Conservation (phyloP, 1,284 basidiomycete species). For the Fomitiporia mediterranea region DNA sequence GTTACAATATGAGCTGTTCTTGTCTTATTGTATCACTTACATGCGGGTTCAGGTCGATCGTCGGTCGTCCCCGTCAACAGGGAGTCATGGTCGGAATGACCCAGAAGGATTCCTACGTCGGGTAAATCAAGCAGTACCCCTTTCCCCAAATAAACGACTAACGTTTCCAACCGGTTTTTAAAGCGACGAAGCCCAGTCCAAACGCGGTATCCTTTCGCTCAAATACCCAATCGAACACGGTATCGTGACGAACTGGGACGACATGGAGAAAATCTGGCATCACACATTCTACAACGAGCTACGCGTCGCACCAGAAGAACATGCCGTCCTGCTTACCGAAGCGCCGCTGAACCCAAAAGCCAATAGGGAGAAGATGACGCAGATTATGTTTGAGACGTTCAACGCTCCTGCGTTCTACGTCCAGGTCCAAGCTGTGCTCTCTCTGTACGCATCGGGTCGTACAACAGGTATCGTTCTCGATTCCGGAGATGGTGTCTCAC, state of each 20-base stretch:
- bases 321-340: slow-evolving; percentile 90
- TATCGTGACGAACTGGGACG: slow-evolving; percentile 96
- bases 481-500: slow-evolving; percentile 91
- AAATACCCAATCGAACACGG: slow-evolving; percentile 82
- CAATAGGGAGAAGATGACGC: slow-evolving; percentile 95
- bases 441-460: slow-evolving; percentile 90
- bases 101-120: slow-evolving; percentile 86
- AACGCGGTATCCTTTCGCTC: slow-evolving; percentile 92
- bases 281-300: slow-evolving; percentile 89
- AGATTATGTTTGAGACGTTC: slow-evolving; percentile 98
- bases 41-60: slow-evolving; percentile 60
- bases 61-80: slow-evolving; percentile 89
- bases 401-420: slow-evolving; percentile 93
- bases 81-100: slow-evolving; percentile 92
- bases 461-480: slow-evolving; percentile 91
- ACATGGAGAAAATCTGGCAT: slow-evolving; percentile 96
- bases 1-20: slow-evolving; percentile 22
- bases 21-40: slow-evolving; percentile 4
- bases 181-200: slow-evolving; percentile 91
- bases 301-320: slow-evolving; percentile 84
- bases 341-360: slow-evolving; percentile 93
- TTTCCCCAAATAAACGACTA: neutral
- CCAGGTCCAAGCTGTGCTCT: slow-evolving; percentile 89
- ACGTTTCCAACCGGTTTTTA: slow-evolving; percentile 28
- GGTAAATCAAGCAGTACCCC: slow-evolving; percentile 39